Conservation (phyloP, 2,329 filamentous ascomycete species). For the Aspergillus caelatus region DNA sequence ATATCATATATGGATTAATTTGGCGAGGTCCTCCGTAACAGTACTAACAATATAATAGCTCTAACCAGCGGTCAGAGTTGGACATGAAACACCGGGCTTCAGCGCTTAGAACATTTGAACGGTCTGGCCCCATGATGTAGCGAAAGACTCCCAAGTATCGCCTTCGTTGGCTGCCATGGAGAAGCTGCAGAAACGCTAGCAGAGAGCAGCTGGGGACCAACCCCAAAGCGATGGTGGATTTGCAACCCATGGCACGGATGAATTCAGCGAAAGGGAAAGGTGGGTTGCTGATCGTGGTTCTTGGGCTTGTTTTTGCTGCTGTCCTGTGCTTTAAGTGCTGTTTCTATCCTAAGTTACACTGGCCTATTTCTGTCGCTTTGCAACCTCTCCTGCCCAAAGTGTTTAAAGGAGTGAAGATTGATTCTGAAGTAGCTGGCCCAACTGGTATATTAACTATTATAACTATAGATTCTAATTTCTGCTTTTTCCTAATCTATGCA, state of each 20-base stretch:
- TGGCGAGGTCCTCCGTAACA: neutral
- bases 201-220: conserved; percentile 12
- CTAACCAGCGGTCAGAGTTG: conserved; percentile 11
- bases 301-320: too few species aligned
- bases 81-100: conserved; percentile 12
- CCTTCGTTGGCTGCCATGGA: conserved; percentile 18
- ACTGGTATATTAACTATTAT: too few species aligned
- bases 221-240: conserved; percentile 9
- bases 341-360: too few species aligned
- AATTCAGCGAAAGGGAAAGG: neutral
- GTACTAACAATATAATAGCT: conserved; percentile 14
- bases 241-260: conserved; percentile 4
- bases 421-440: too few species aligned
- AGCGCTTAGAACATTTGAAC: conserved; percentile 12
- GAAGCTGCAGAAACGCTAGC: conserved; percentile 15
- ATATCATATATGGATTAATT: too few species aligned
- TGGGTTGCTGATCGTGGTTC: too few species aligned
- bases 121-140: conserved; percentile 13
- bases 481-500: too few species aligned
- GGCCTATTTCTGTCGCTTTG: too few species aligned
- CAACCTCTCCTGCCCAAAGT: too few species aligned
- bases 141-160: conserved; percentile 28
- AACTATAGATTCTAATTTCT: too few species aligned
- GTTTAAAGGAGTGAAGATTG: too few species aligned
- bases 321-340: too few species aligned